phyloP scores from a whole-genome alignment of 169 alveolate species.

The Eimeria sp. region DNA sequence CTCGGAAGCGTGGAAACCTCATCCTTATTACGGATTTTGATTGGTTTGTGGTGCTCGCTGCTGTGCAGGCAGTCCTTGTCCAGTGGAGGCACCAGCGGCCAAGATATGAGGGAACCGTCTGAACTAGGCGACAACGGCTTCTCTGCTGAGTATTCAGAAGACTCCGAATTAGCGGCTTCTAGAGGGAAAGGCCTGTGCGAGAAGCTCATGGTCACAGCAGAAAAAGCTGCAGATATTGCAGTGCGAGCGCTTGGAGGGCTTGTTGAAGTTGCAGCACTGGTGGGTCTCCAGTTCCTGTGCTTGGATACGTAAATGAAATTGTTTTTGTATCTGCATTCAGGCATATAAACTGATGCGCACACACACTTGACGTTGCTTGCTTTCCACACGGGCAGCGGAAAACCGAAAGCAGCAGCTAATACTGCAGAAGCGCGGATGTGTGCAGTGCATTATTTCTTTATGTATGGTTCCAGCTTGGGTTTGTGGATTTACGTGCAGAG shows the following conservation, averaged over 20 bases:
- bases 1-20: background rate
- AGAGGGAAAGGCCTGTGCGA: background rate
- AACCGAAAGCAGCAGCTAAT: background rate
- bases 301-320: background rate
- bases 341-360: background rate
- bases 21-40: background rate
- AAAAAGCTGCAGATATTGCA: constrained; percentile 59
- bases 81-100: constrained; percentile 9
- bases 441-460: background rate
- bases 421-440: background rate
- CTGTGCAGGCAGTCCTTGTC: constrained; percentile 22
- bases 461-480: background rate
- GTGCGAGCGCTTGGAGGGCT: constrained; percentile 56
- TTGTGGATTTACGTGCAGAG: constrained; percentile 15
- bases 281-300: background rate
- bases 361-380: background rate
- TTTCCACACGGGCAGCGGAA: background rate
- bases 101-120: constrained; percentile 9
- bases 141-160: constrained; percentile 20
- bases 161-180: background rate
- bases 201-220: constrained; percentile 7
- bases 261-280: constrained; percentile 60
- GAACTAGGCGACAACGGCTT: background rate
- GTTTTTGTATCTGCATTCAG: background rate
- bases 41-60: background rate